Percentiles rank a stretch among this genome's conserved stretches.
phyloP scores from a whole-genome alignment of 495 filamentous ascomycete species.

The Lindgomyces ingoldianus region DNA sequence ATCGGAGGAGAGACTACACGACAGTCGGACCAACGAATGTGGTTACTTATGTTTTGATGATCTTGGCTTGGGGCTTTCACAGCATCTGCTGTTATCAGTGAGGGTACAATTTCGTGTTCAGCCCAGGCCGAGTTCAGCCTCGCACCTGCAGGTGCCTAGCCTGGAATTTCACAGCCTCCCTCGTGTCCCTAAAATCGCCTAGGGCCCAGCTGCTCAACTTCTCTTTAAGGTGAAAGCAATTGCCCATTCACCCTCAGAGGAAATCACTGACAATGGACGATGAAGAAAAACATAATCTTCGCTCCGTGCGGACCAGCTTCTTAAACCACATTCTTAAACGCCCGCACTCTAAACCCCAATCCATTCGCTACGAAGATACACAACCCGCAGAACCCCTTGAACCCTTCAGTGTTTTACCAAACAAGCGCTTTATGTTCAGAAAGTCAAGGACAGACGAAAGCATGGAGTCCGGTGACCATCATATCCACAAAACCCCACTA shows the following conservation, averaged over 20 bases:
- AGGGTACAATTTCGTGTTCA: too few species aligned
- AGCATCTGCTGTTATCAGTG: too few species aligned
- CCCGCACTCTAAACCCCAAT: not conserved
- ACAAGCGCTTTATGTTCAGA: not conserved
- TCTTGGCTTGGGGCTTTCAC: too few species aligned
- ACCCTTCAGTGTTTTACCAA: not conserved
- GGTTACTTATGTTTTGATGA: too few species aligned
- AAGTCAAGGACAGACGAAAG: not conserved
- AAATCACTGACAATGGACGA: not conserved
- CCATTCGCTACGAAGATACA: conserved; percentile 18
- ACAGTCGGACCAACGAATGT: too few species aligned
- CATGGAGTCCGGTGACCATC: not conserved
- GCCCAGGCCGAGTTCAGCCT: not conserved
- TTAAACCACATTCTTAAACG: conserved; percentile 8
- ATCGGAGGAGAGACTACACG: too few species aligned
- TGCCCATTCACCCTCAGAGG: not conserved
- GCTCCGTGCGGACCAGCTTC: not conserved
- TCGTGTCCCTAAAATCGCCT: too few species aligned
- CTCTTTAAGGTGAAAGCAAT: not conserved
- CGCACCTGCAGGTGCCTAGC: not conserved
- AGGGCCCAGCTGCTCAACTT: too few species aligned
- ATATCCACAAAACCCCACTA: conserved; percentile 2
- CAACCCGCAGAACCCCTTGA: not conserved
- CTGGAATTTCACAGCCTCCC: not conserved
- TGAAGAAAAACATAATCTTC: not conserved